Evolutionary conservation across 2,329 filamentous ascomycete genomes (phyloP).

Genomic region (Knufia fluminis): DNA sequence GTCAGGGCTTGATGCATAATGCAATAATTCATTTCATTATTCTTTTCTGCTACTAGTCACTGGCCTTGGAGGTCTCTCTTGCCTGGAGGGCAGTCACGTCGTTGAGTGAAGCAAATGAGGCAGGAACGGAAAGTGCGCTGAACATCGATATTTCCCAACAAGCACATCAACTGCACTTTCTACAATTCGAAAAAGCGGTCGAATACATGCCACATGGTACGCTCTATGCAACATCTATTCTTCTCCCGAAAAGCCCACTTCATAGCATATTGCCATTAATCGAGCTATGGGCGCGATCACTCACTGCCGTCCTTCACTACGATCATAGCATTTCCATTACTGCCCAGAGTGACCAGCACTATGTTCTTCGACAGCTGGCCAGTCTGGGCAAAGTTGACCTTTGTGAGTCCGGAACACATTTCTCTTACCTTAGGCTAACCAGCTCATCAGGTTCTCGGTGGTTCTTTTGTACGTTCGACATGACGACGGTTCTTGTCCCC

Average conservation of each 20-base stretch:
- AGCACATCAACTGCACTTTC: not conserved
- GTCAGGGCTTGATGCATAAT: not conserved
- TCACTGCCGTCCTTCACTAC: not conserved
- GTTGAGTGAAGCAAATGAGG: not conserved
- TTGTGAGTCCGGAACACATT: constrained; percentile 14
- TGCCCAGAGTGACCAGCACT: not conserved
- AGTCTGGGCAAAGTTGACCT: constrained; percentile 19
- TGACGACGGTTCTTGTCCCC: constrained; percentile 23
- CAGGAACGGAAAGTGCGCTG: not conserved
- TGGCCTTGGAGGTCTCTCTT: too few relatives aligned
- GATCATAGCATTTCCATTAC: not conserved
- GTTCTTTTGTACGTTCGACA: constrained; percentile 9
- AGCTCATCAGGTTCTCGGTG: constrained; percentile 18
- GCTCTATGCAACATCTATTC: constrained; percentile 1
- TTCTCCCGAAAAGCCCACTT: not conserved
- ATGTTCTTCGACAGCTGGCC: constrained; percentile 20
- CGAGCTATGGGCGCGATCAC: constrained; percentile 5
- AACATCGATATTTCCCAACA: not conserved
- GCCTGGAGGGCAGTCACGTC: not conserved
- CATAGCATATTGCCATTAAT: not conserved
- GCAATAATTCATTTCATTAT: too few relatives aligned
- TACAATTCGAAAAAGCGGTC: not conserved
- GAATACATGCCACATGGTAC: not conserved
- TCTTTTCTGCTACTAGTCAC: too few relatives aligned
- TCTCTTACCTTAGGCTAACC: not conserved